Base-by-base conservation (phyloP, 495 filamentous ascomycete species). In the Penicillium canescens region DNA sequence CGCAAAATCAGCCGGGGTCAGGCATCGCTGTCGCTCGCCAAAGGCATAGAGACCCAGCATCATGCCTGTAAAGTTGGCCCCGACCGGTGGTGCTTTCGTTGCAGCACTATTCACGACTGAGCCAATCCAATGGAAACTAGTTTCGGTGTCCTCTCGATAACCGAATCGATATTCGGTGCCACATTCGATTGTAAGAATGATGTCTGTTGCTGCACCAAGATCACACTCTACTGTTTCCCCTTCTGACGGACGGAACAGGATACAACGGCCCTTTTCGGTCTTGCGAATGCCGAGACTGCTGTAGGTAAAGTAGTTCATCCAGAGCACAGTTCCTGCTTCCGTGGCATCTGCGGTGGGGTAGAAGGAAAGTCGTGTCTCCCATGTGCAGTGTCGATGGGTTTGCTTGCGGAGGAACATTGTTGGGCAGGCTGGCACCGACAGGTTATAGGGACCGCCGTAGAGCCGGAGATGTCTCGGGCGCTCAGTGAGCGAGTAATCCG, bases 41-140 rank as follows among this genome's bases (percentile, higher is more conserved):
- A 74, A 74, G n/a, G 69, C 55, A 60, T 78, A 78, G 16, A 77
- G 10, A 1, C 76, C 74, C 33, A 76, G 50, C 74, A 77, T 74
- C 64, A 74, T 67, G 9, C 74, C 74, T 14, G 69, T 71, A 45
- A 78, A 77, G 2, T 58, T 47, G 0, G 63, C 67, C 0, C 75
- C 74, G 2, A 76, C 61, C 1, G 68, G 60, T 6, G 75, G 69
- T 16, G 63, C 52, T 31, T 56, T 52, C 0, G 66, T 67, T 41
- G 74, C 61, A n/a, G 43, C 50, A 6, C 42, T 12, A 38, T 72
- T 73, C 1, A 48, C 34, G 11, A 71, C 59, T 11, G 51, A 50
- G 0, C 65, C 68, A 31, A 73, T 45, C 68, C 68, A 71, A 6
- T 52, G 45, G 3, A 61, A 18, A 0, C 64, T 55, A 9, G 47